Evolutionary conservation across 2,329 filamentous ascomycete species (phyloP).

Genomic region (Microdochium bolleyi): DNA sequence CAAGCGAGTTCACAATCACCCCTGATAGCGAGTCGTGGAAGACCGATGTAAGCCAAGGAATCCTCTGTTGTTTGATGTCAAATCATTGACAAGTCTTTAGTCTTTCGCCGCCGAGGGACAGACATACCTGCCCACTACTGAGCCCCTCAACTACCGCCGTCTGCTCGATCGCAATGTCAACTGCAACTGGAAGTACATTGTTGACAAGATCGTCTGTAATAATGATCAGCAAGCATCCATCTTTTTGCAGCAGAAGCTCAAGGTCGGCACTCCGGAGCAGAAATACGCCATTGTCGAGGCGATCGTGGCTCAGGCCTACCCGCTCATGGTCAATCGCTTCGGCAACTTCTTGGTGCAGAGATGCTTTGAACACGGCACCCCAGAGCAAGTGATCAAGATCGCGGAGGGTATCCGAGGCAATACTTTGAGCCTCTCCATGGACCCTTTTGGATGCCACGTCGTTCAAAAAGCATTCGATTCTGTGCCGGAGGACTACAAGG

Average conservation of each 20-base stretch:
- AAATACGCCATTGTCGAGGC: slow-evolving; percentile 97
- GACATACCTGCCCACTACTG: slow-evolving; percentile 78
- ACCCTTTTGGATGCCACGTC: slow-evolving; percentile 96
- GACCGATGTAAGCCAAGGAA: slow-evolving; percentile 34
- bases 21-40: slow-evolving; percentile 40
- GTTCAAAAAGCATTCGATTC: slow-evolving; percentile 98
- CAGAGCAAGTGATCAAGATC: slow-evolving; percentile 90
- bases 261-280: slow-evolving; percentile 88
- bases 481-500: slow-evolving; percentile 95
- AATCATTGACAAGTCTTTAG: slow-evolving; percentile 22
- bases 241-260: slow-evolving; percentile 97
- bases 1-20: slow-evolving; percentile 64
- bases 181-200: slow-evolving; percentile 99
- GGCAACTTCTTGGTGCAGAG: slow-evolving; percentile 97
- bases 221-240: slow-evolving; percentile 99
- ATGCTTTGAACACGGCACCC: slow-evolving; percentile 96
- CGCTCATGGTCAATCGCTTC: slow-evolving; percentile 96
- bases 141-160: slow-evolving; percentile 93
- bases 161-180: slow-evolving; percentile 92
- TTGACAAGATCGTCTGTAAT: slow-evolving; percentile 98
- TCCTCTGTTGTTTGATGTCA: slow-evolving; percentile 7
- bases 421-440: slow-evolving; percentile 92
- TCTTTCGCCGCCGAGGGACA: slow-evolving; percentile 47
- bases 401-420: slow-evolving; percentile 91
- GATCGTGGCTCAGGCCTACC: slow-evolving; percentile 90